phyloP scores from a whole-genome alignment of 2,329 filamentous ascomycete species.

The Ophiostoma quercus region DNA sequence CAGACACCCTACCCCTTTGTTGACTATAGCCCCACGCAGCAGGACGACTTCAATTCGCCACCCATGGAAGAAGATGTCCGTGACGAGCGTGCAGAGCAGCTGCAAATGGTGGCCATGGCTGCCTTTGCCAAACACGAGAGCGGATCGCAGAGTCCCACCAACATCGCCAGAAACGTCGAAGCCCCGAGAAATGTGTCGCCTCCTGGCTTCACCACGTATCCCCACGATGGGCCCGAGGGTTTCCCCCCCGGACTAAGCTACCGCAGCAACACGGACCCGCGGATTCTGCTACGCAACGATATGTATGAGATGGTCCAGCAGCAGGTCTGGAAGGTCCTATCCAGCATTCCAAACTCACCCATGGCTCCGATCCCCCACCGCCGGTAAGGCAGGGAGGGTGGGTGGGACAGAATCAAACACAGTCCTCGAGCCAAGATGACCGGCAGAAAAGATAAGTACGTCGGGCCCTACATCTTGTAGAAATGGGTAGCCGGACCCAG shows the following conservation, averaged over 20 bases:
- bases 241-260: not conserved
- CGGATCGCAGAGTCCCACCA: conserved; percentile 1
- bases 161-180: not conserved
- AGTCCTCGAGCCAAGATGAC: not conserved
- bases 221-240: not conserved
- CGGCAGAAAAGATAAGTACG: not conserved
- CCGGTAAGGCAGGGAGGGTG: not conserved
- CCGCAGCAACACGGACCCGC: not conserved
- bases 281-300: not conserved
- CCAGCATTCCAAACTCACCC: conserved; percentile 14
- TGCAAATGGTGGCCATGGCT: not conserved
- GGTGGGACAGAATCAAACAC: not conserved
- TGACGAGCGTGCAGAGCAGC: not conserved
- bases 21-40: not conserved
- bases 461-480: not conserved
- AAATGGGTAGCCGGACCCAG: not conserved
- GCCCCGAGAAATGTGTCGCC: not conserved
- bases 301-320: conserved; percentile 21
- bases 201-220: not conserved
- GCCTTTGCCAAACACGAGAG: not conserved
- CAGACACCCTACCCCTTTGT: conserved; percentile 34
- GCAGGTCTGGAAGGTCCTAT: conserved; percentile 18
- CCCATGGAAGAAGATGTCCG: not conserved
- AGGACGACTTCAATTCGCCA: not conserved
- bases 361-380: conserved; percentile 2